These are phyloP conservation scores for Tillandsia fasciculata DNA, from an alignment of 176 grass and related monocot genomes.

Conservation along the genomic window DNA sequence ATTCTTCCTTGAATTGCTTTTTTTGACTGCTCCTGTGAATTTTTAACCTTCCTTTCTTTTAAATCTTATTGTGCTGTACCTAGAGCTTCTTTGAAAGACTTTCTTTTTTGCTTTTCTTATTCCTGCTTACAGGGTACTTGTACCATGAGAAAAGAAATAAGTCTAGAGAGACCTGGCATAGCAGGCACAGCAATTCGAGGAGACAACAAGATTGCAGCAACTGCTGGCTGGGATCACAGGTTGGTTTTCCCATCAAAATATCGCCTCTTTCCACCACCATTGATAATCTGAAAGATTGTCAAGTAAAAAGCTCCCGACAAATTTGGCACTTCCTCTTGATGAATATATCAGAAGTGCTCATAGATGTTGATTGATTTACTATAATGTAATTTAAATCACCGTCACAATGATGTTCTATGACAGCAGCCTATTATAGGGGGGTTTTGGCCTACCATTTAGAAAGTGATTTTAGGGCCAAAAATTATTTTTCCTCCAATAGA, in stretches of 20 bases:
- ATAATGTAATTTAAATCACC: not conserved
- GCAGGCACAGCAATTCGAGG: slow-evolving; percentile 50
- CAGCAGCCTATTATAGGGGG: not conserved
- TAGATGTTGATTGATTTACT: not conserved
- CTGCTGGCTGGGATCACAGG: slow-evolving; percentile 95
- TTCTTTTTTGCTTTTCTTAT: too few relatives aligned
- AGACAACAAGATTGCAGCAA: slow-evolving; percentile 81
- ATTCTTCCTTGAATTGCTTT: not conserved
- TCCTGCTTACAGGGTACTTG: slow-evolving; percentile 29
- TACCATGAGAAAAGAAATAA: slow-evolving; percentile 73
- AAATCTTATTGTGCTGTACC: too few relatives aligned
- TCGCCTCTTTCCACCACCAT: slow-evolving; percentile 4
- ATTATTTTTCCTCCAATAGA: too few relatives aligned
- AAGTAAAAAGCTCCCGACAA: not conserved
- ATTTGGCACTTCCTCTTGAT: not conserved
- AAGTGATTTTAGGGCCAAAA: too few relatives aligned
- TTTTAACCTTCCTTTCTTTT: too few relatives aligned
- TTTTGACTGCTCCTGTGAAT: not conserved
- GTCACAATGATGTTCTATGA: not conserved
- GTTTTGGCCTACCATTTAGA: too few relatives aligned
- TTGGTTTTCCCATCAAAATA: slow-evolving; percentile 24
- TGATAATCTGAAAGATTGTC: not conserved
- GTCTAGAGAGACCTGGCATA: slow-evolving; percentile 58
- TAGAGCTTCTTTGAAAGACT: too few relatives aligned
- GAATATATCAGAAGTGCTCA: not conserved